Base-by-base conservation (phyloP, 2,329 filamentous ascomycete genomes). In the Diplodia seriata region DNA sequence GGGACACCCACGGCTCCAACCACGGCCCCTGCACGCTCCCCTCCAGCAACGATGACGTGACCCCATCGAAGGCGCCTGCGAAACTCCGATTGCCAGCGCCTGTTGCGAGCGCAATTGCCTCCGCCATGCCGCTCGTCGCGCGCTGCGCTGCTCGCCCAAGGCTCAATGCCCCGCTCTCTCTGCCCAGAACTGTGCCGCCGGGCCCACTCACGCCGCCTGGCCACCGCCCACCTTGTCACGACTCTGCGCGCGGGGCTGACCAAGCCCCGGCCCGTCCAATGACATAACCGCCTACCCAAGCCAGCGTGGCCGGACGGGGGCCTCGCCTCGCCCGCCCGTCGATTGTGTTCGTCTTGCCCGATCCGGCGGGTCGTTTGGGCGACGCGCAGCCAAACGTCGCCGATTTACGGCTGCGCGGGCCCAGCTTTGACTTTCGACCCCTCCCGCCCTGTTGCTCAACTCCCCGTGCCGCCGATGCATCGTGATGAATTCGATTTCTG, bases 161-260 rank as follows among this genome's bases (percentile, higher is more conserved):
- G 26, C 20, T 3, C 20, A 33, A 11, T 5, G 57, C 29, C 59
- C 59, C 59, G 59, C 59, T 51, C 29, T 23, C 6, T 7, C 43
- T 3, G n/a, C 1, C 18, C 20, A 4, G 15, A 61, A 2, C 2
- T 23, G 54, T 23, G 38, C n/a, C 8, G 20, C 23, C 40, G 14
- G 57, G 57, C 43, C 57, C 57, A 62, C 57, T 49, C 14, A 14
- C 23, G 26, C 29, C 55, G 33, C 55, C 18, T 12, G 5, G 23
- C 55, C 33, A 59, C 55, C 43, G 33, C 55, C 55, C 55, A 26
- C 20, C 29, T 49, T 26, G 40, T 61, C 59, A 38, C 47, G 43
- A 51, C 38, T 49, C 47, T 63, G 29, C 50, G 59, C 59, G 59
- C 59, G 59, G 59, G 59, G 59, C 59, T 63, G 59, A 63, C 59